Percentiles rank a stretch among this genome's conserved stretches.
These are phyloP conservation scores for Cryomyces minteri DNA, from an alignment of 495 filamentous ascomycete species.

Conservation along the genomic window DNA sequence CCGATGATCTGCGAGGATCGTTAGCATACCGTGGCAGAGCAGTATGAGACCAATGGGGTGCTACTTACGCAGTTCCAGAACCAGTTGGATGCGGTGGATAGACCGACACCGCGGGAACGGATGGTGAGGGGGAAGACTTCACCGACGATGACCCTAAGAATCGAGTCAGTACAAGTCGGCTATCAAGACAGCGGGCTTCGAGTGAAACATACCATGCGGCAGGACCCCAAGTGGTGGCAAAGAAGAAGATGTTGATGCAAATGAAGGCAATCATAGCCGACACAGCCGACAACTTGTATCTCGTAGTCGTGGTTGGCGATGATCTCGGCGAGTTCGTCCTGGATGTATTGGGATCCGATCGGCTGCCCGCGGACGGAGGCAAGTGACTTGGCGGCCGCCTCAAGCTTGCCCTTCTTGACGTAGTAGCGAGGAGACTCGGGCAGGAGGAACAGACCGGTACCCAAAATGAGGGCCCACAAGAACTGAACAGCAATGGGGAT, in stretches of 20 bases:
- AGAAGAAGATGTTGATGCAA: slow-evolving; percentile 36
- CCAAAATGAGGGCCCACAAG: slow-evolving; percentile 43
- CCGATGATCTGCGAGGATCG: slow-evolving; percentile 27
- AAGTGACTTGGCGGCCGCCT: slow-evolving; percentile 29
- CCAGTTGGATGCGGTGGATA: slow-evolving; percentile 78
- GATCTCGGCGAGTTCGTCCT: slow-evolving; percentile 49
- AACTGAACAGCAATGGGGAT: slow-evolving; percentile 49
- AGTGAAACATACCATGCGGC: slow-evolving; percentile 33
- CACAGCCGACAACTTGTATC: slow-evolving; percentile 16
- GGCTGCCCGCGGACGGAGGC: slow-evolving; percentile 28
- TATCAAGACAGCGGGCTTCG: too few species aligned
- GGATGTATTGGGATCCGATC: slow-evolving; percentile 41
- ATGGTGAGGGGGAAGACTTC: slow-evolving; percentile 78
- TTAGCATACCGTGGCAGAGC: background rate
- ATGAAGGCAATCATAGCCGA: slow-evolving; percentile 21
- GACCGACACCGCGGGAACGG: slow-evolving; percentile 59
- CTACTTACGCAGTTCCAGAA: slow-evolving; percentile 42
- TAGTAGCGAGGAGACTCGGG: slow-evolving; percentile 22
- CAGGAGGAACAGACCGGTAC: slow-evolving; percentile 32
- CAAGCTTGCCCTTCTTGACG: slow-evolving; percentile 13
- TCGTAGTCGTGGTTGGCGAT: slow-evolving; percentile 47
- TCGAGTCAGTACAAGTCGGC: too few species aligned
- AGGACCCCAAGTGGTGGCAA: slow-evolving; percentile 27
- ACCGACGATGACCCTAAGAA: slow-evolving; percentile 45
- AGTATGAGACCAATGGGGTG: background rate